These are phyloP conservation scores for Saksenaea oblongispora DNA, from an alignment of 371 early-diverging fungal genomes.

Conservation along the genomic window DNA sequence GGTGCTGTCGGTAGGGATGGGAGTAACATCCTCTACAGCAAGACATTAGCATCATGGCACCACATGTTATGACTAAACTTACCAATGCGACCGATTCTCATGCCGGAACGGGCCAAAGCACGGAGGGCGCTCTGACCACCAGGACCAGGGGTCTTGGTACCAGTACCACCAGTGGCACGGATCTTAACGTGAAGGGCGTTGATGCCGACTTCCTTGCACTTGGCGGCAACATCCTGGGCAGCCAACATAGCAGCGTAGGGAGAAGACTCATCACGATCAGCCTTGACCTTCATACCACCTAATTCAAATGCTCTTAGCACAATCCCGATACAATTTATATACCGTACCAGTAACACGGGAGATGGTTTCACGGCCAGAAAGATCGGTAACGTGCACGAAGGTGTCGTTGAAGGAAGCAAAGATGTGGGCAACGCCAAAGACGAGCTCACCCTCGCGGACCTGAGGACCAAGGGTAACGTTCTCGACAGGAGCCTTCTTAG, in stretches of 20 bases:
- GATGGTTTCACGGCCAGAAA: slow-evolving; percentile 99
- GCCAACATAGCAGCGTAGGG: slow-evolving; percentile 99
- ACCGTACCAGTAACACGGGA: slow-evolving; percentile 96
- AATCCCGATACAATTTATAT: neutral
- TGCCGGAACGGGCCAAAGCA: slow-evolving; percentile 99
- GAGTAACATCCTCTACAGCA: slow-evolving; percentile 94
- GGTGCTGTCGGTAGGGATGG: slow-evolving; percentile 99
- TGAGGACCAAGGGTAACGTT: slow-evolving; percentile 97
- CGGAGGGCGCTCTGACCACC: slow-evolving; percentile 99
- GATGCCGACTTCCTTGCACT: slow-evolving; percentile 99
- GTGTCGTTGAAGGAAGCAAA: slow-evolving; percentile 99
- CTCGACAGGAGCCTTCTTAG: slow-evolving; percentile 71
- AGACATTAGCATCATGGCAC: neutral
- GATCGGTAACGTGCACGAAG: slow-evolving; percentile 99
- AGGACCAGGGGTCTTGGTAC: slow-evolving; percentile 99
- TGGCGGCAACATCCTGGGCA: slow-evolving; percentile 99
- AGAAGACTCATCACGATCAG: slow-evolving; percentile 99
- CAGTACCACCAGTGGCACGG: slow-evolving; percentile 99
- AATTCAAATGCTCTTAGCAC: neutral
- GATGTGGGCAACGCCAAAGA: slow-evolving; percentile 99
- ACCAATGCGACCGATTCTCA: slow-evolving; percentile 98
- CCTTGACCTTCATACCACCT: slow-evolving; percentile 99
- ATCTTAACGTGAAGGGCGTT: slow-evolving; percentile 99
- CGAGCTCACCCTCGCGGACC: slow-evolving; percentile 97
- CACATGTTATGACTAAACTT: slow-evolving; percentile 14